Evolutionary conservation across 2,329 filamentous ascomycete genomes (phyloP).

Genomic region (Trichothecium roseum): DNA sequence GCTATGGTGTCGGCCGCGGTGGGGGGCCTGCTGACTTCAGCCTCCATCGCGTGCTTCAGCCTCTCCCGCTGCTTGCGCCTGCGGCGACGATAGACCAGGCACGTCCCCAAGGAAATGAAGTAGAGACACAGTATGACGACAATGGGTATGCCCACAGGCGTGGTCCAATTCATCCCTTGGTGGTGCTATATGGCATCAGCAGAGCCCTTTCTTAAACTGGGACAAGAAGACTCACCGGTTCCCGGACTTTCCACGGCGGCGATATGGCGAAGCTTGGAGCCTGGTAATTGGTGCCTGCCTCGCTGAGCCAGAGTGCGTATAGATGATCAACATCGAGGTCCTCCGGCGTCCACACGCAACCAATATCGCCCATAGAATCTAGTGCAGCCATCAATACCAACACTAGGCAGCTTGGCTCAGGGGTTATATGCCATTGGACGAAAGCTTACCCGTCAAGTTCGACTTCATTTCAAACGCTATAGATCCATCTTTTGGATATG

Average conservation of each 20-base stretch:
- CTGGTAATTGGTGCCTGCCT: conserved; percentile 10
- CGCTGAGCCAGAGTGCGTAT: conserved; percentile 19
- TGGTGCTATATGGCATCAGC: conserved; percentile 8
- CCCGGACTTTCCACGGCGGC: conserved; percentile 18
- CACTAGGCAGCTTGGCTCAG: no score
- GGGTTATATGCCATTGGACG: no score
- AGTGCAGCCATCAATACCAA: conserved; percentile 1
- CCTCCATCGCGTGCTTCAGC: conserved; percentile 6
- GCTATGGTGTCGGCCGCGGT: not conserved
- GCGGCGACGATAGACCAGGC: conserved; percentile 15
- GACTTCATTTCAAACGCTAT: conserved; percentile 16
- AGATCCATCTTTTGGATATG: conserved; percentile 18
- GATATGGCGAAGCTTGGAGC: conserved; percentile 15
- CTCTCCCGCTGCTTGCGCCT: conserved; percentile 10
- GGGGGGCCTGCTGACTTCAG: conserved; percentile 3
- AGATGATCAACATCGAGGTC: conserved; percentile 13
- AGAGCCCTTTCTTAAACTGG: not conserved
- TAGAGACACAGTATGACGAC: conserved; percentile 18
- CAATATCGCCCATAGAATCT: conserved; percentile 14
- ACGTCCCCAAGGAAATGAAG: conserved; percentile 15
- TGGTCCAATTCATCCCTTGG: conserved; percentile 13
- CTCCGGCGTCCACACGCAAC: conserved; percentile 18
- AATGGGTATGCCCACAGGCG: conserved; percentile 18
- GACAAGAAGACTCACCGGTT: conserved; percentile 9
- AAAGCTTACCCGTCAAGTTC: conserved; percentile 19